A percentile compares a stretch with the other conserved stretches of the same genome.
Evolutionary conservation across 805 yeast genomes (phyloP).

Genomic region (Candida boidinii): DNA sequence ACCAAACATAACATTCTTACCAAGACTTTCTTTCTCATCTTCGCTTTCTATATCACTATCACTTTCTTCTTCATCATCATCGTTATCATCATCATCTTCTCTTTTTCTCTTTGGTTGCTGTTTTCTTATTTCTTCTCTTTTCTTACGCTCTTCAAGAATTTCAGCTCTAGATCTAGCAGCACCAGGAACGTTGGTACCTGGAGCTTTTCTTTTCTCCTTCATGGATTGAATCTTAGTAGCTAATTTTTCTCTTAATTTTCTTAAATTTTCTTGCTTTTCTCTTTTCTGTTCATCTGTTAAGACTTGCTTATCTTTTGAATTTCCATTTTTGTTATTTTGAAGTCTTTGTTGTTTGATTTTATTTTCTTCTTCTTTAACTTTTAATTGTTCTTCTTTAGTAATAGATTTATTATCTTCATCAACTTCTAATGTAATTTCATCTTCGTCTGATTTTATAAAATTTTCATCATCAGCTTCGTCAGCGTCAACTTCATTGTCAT

Average conservation of each 20-base stretch:
- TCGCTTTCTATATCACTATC: slow-evolving; percentile 28
- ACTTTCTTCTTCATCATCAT: slow-evolving; percentile 31
- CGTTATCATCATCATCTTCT: slow-evolving; percentile 25
- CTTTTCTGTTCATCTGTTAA: slow-evolving; percentile 40
- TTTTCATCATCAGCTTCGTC: slow-evolving; percentile 5
- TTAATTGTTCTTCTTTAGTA: slow-evolving; percentile 12
- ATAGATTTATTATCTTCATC: slow-evolving; percentile 66
- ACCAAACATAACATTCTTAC: slow-evolving; percentile 55
- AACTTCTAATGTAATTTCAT: slow-evolving; percentile 34
- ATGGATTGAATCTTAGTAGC: slow-evolving; percentile 62
- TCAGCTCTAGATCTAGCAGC: slow-evolving; percentile 84
- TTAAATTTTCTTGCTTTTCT: slow-evolving; percentile 45
- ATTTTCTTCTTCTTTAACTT: slow-evolving; percentile 6
- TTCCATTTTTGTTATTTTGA: slow-evolving; percentile 4
- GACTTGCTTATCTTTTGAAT: slow-evolving; percentile 13
- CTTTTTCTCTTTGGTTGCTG: slow-evolving; percentile 16
- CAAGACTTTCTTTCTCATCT: slow-evolving; percentile 24
- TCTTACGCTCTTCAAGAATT: slow-evolving; percentile 56
- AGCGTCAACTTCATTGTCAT: slow-evolving; percentile 6
- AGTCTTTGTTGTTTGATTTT: slow-evolving; percentile 2
- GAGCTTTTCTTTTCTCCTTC: slow-evolving; percentile 83
- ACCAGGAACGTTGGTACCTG: slow-evolving; percentile 72
- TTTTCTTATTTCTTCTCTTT: slow-evolving; percentile 29
- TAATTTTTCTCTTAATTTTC: slow-evolving; percentile 68
- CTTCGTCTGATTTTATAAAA: slow-evolving; percentile 5